Evolutionary conservation across 169 alveolate genomes (phyloP).

Genomic region (Amoebophrya sp.): DNA sequence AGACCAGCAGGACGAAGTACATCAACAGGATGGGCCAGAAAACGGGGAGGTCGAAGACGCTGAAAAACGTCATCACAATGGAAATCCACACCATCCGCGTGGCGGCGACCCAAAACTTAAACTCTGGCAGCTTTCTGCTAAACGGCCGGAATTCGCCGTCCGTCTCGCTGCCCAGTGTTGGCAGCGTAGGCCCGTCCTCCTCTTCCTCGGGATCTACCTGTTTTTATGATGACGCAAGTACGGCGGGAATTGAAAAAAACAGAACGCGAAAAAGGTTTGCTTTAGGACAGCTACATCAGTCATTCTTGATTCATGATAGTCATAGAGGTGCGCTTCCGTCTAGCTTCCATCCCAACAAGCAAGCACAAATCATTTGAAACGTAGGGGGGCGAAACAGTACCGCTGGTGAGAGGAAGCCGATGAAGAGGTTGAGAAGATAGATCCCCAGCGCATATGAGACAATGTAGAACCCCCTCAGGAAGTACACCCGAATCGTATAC

Average conservation of each 20-base stretch:
- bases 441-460: neutral
- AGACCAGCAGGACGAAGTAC: constrained; percentile 61
- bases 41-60: constrained; percentile 65
- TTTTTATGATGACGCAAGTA: too few relatives aligned
- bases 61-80: constrained; percentile 41
- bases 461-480: neutral
- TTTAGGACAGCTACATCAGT: too few relatives aligned
- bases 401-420: neutral
- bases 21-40: constrained; percentile 76
- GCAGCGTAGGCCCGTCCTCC: neutral
- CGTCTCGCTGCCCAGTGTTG: constrained; percentile 23
- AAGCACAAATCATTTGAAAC: too few relatives aligned
- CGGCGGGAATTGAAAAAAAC: too few relatives aligned
- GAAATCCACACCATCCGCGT: constrained; percentile 47
- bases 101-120: constrained; percentile 65
- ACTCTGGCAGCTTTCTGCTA: constrained; percentile 66
- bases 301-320: too few relatives aligned
- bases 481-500: neutral
- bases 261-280: too few relatives aligned
- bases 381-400: too few relatives aligned
- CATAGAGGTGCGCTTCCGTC: too few relatives aligned
- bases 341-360: too few relatives aligned
- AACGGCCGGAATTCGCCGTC: constrained; percentile 71
- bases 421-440: neutral
- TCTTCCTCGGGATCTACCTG: neutral